Conservation (phyloP, 768 basidiomycete genomes). For the Suillus variegatus region DNA sequence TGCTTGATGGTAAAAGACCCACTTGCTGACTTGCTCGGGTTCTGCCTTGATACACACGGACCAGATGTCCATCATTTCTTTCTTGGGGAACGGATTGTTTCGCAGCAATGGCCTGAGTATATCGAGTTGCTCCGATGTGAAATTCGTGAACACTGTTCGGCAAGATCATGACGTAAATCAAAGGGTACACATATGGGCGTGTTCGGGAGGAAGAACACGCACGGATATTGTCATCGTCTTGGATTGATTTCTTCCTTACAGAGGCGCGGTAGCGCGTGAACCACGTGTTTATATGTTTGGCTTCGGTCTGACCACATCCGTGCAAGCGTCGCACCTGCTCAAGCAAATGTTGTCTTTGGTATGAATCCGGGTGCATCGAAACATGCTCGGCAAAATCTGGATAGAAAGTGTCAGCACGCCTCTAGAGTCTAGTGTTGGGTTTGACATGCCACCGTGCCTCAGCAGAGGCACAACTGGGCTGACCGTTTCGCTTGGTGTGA, state of each 20-base stretch:
- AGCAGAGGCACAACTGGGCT: background rate
- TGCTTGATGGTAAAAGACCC: conserved; percentile 32
- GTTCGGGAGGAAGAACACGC: conserved; percentile 10
- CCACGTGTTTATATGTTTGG: conserved; percentile 14
- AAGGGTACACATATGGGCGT: conserved; percentile 1
- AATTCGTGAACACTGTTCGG: conserved; percentile 27
- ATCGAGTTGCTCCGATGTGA: conserved; percentile 23
- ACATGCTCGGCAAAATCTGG: conserved; percentile 2
- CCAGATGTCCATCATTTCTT: conserved; percentile 29
- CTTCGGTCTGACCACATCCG: background rate
- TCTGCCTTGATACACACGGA: conserved; percentile 24
- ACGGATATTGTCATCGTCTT: conserved; percentile 30
- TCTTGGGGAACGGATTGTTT: conserved; percentile 17
- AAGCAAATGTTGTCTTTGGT: background rate
- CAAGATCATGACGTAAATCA: conserved; percentile 6
- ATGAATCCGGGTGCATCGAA: background rate
- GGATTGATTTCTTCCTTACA: background rate
- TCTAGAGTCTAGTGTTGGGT: background rate
- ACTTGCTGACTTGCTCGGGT: conserved; percentile 19
- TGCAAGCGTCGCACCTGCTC: background rate
- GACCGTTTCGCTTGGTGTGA: background rate
- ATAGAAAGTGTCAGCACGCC: background rate
- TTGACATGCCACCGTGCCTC: background rate
- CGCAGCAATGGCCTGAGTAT: conserved; percentile 22
- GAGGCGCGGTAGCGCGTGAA: conserved; percentile 15